phyloP scores from a whole-genome alignment of 352 stramenopile species.

The Phytophthora meadii region DNA sequence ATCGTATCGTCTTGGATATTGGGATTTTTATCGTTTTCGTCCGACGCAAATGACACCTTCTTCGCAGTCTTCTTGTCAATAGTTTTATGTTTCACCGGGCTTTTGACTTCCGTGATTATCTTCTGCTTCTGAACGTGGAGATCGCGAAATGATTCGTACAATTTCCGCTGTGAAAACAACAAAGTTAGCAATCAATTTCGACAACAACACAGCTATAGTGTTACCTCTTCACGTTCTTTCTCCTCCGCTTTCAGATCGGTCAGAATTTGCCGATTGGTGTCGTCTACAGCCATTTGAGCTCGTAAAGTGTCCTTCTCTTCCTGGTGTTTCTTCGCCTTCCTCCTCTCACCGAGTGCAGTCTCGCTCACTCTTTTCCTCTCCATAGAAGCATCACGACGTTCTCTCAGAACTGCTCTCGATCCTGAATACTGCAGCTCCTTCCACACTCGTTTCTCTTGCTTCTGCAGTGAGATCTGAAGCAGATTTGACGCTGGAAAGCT shows the following conservation, averaged over 20 bases:
- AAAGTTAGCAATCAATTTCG: neutral
- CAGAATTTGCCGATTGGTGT: constrained; percentile 76
- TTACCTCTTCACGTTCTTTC: constrained; percentile 79
- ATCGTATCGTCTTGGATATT: constrained; percentile 33
- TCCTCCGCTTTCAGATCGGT: constrained; percentile 78
- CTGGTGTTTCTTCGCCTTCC: constrained; percentile 60
- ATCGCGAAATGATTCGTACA: constrained; percentile 80
- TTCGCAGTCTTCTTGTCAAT: constrained; percentile 31
- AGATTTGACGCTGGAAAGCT: constrained; percentile 41
- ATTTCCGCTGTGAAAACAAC: constrained; percentile 43
- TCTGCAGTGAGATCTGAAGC: constrained; percentile 62
- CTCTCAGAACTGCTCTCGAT: constrained; percentile 43
- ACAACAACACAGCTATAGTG: neutral
- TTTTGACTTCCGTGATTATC: constrained; percentile 1
- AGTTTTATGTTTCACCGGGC: too few relatives aligned
- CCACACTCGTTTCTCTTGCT: constrained; percentile 51
- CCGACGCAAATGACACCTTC: constrained; percentile 55
- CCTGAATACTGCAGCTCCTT: constrained; percentile 45
- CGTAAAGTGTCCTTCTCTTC: constrained; percentile 81
- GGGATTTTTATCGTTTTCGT: neutral
- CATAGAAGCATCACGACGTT: constrained; percentile 69
- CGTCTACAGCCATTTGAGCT: constrained; percentile 84
- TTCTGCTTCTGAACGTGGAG: constrained; percentile 37
- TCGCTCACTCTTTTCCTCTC: constrained; percentile 58
- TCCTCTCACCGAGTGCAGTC: constrained; percentile 45